Conservation (phyloP, 140 eudicot genomes). For the Cichorium intybus region DNA sequence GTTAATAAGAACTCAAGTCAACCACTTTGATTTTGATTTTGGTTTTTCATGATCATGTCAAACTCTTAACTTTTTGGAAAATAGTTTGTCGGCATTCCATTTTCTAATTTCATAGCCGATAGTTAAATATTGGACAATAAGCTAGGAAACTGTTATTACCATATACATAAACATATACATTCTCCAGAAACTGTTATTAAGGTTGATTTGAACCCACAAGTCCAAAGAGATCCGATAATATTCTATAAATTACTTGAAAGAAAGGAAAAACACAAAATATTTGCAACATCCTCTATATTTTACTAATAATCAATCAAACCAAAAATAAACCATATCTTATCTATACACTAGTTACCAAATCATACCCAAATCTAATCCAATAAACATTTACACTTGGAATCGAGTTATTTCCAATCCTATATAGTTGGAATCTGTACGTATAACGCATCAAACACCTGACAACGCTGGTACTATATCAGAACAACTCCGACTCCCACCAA, state of each 20-base stretch:
- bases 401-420: background rate
- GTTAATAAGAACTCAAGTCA: too few relatives aligned
- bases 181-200: too few relatives aligned
- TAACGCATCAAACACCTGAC: background rate
- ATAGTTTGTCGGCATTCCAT: too few relatives aligned
- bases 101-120: too few relatives aligned
- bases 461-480: slow-evolving; percentile 15
- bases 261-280: background rate
- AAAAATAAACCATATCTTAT: background rate
- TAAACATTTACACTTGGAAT: slow-evolving; percentile 7
- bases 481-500: slow-evolving; percentile 29
- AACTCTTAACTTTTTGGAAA: too few relatives aligned
- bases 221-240: background rate
- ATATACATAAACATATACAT: too few relatives aligned
- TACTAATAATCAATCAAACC: background rate
- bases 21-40: too few relatives aligned
- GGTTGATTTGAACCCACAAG: too few relatives aligned
- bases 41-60: too few relatives aligned
- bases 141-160: too few relatives aligned
- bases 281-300: background rate
- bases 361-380: slow-evolving; percentile 8
- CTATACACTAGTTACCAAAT: background rate
- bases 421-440: background rate
- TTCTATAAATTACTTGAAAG: background rate
- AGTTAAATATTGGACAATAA: too few relatives aligned